phyloP scores from a whole-genome alignment of 768 basidiomycete species.

The Filobasidium wieringae region DNA sequence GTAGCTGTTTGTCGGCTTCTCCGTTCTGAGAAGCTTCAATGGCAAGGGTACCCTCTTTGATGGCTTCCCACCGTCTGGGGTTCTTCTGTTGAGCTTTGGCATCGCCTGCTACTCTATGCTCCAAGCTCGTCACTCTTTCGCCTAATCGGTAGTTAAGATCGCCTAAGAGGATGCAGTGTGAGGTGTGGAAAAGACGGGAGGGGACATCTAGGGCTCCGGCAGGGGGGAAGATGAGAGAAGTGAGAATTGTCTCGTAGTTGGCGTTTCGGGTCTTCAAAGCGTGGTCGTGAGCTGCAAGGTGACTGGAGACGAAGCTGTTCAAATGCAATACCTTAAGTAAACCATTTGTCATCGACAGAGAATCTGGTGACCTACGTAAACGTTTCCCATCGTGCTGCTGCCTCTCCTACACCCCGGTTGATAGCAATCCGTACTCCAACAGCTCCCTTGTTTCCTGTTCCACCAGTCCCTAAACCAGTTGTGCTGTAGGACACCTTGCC shows the following conservation, averaged over 20 bases:
- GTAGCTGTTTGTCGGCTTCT: slow-evolving; percentile 15
- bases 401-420: slow-evolving; percentile 44
- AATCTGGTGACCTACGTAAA: slow-evolving; percentile 57
- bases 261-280: slow-evolving; percentile 55
- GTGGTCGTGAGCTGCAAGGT: slow-evolving; percentile 70
- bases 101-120: slow-evolving; percentile 35
- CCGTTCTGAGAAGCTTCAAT: background rate
- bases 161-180: slow-evolving; percentile 84
- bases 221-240: slow-evolving; percentile 64
- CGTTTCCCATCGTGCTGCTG: slow-evolving; percentile 50
- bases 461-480: slow-evolving; percentile 18
- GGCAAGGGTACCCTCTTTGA: slow-evolving; percentile 40
- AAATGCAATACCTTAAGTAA: background rate
- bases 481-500: background rate
- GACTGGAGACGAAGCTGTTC: slow-evolving; percentile 75
- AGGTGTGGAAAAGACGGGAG: slow-evolving; percentile 57
- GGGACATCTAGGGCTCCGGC: slow-evolving; percentile 46
- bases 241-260: slow-evolving; percentile 71
- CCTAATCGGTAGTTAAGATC: slow-evolving; percentile 80
- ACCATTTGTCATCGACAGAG: background rate
- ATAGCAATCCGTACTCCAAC: slow-evolving; percentile 77
- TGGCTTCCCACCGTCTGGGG: slow-evolving; percentile 33
- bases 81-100: slow-evolving; percentile 26
- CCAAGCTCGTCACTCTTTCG: slow-evolving; percentile 34
- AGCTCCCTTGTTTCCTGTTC: slow-evolving; percentile 92